phyloP scores from a whole-genome alignment of 768 basidiomycete species.

The Mycena vitilis region DNA sequence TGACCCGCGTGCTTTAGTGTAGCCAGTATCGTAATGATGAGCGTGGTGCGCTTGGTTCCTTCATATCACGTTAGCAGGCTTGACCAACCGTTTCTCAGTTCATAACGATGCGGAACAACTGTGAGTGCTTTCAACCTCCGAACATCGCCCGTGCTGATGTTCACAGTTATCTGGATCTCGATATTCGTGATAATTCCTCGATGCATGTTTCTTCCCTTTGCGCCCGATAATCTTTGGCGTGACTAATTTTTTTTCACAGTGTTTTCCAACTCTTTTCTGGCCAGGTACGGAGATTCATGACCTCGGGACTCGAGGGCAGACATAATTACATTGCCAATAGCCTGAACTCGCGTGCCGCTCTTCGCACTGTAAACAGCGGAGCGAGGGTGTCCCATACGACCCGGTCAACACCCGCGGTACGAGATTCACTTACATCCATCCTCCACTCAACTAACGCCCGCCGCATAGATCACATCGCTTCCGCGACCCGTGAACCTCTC shows the following conservation, averaged over 20 bases:
- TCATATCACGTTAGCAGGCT: no score
- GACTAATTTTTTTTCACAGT: neutral
- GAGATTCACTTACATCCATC: no score
- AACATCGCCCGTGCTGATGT: neutral
- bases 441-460: no score
- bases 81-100: neutral
- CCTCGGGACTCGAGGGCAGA: neutral
- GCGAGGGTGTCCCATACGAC: no score
- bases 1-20: neutral
- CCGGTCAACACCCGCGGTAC: no score
- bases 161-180: conserved; percentile 1
- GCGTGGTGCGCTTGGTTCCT: neutral
- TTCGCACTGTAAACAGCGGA: no score
- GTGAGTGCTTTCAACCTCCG: neutral
- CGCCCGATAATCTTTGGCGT: no score
- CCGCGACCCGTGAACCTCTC: neutral
- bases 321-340: neutral
- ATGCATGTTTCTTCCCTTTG: neutral
- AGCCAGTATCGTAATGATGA: neutral
- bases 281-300: neutral
- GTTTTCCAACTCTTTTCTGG: conserved; percentile 14
- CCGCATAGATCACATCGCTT: neutral
- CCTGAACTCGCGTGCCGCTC: conserved; percentile 11
- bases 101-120: neutral
- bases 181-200: neutral